Percentiles rank a stretch among this genome's conserved stretches.
phyloP scores from a whole-genome alignment of 2,329 filamentous ascomycete genomes.

The Zarea fungicola region DNA sequence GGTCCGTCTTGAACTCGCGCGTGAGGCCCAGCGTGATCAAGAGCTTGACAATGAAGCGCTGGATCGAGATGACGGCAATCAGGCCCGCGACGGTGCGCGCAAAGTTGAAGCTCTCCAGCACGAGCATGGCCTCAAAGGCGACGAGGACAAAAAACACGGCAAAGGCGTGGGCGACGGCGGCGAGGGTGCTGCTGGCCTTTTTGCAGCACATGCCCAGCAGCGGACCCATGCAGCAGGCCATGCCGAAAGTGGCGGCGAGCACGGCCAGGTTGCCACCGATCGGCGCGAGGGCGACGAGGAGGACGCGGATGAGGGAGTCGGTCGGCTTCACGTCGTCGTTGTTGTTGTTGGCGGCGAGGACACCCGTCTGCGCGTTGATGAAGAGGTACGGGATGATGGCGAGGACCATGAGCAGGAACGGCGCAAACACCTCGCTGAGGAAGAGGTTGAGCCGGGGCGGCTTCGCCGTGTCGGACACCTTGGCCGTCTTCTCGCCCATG shows the following conservation, averaged over 20 bases:
- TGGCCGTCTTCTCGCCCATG: slow-evolving; percentile 75
- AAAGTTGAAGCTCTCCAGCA: slow-evolving; percentile 86
- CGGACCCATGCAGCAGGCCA: slow-evolving; percentile 98
- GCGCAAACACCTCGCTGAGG: slow-evolving; percentile 83
- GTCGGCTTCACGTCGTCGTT: slow-evolving; percentile 44
- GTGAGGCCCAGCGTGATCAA: slow-evolving; percentile 83
- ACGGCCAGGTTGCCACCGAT: slow-evolving; percentile 86
- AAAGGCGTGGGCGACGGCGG: slow-evolving; percentile 84
- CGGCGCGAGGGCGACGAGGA: slow-evolving; percentile 75
- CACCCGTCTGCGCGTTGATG: slow-evolving; percentile 94
- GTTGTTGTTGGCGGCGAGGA: slow-evolving; percentile 40
- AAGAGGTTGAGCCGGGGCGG: slow-evolving; percentile 63
- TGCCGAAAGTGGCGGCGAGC: slow-evolving; percentile 71
- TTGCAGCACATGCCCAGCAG: slow-evolving; percentile 98
- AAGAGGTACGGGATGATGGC: slow-evolving; percentile 87
- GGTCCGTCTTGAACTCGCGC: slow-evolving; percentile 91
- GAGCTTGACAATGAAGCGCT: slow-evolving; percentile 92
- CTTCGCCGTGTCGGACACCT: slow-evolving; percentile 76
- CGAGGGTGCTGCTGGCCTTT: slow-evolving; percentile 93
- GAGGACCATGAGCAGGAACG: slow-evolving; percentile 73
- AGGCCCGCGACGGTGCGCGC: slow-evolving; percentile 77
- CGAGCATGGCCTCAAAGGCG: slow-evolving; percentile 92
- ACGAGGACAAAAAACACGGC: slow-evolving; percentile 81
- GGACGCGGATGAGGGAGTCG: slow-evolving; percentile 72
- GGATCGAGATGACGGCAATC: slow-evolving; percentile 84